Percentiles rank a stretch among this genome's conserved stretches.
These are phyloP conservation scores for Lichtheimia corymbifera DNA, from an alignment of 371 early-diverging fungal species.

Conservation along the genomic window DNA sequence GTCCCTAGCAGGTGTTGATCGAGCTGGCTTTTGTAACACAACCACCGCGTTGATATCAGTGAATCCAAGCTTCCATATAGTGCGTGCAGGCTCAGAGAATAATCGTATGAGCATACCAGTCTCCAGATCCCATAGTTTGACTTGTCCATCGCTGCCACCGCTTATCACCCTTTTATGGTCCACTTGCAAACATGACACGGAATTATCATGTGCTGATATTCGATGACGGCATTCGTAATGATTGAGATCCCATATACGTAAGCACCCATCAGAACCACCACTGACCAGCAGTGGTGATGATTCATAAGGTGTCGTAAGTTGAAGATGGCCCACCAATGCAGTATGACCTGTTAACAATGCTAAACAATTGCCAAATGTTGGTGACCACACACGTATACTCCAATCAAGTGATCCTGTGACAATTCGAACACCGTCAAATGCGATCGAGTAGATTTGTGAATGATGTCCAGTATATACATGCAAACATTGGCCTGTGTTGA, in stretches of 20 bases:
- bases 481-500: constrained; percentile 67
- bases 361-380: constrained; percentile 52
- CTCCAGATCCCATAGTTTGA: constrained; percentile 82
- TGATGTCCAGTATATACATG: constrained; percentile 67
- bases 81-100: constrained; percentile 56
- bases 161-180: constrained; percentile 77
- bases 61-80: constrained; percentile 61
- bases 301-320: constrained; percentile 46
- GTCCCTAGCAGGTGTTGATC: constrained; percentile 6
- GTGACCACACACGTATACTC: constrained; percentile 69
- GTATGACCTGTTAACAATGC: constrained; percentile 75
- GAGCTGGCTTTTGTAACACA: constrained; percentile 43
- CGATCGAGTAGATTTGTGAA: constrained; percentile 68
- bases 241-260: constrained; percentile 82
- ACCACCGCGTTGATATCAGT: constrained; percentile 60
- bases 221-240: constrained; percentile 61
- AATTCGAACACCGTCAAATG: constrained; percentile 60
- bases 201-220: constrained; percentile 77
- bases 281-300: constrained; percentile 68
- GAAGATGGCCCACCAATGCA: constrained; percentile 77
- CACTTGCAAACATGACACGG: constrained; percentile 83
- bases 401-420: constrained; percentile 79
- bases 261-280: constrained; percentile 84
- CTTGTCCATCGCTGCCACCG: constrained; percentile 82
- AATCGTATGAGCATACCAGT: constrained; percentile 70